Evolutionary conservation across 2,329 filamentous ascomycete species (phyloP), one percentile per base, ranked within the genome.

Genomic region (Alternaria atra): DNA sequence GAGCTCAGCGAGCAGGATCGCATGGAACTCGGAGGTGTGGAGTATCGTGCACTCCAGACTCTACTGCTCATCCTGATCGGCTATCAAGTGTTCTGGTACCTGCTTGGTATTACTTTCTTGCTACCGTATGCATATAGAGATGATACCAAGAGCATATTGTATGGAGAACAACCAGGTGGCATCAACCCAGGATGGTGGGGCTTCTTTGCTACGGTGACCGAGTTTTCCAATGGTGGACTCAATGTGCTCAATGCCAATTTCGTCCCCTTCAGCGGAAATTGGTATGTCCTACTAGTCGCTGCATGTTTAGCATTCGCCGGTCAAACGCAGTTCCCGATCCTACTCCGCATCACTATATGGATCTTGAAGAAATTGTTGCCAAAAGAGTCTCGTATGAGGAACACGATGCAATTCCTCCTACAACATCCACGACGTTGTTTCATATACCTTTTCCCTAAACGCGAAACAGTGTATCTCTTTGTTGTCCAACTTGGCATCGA

Each of bases 391-490:
- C 60, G 80, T 0, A 80, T 80, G 48, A 75, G 77, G 2, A 82
- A 84, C 35, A 84, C 84, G 0, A 75, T 89, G 0, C 75, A 79
- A 1, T 90, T 89, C 64, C 78, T 90, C 0, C 82, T 90, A 10
- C 83, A 89, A 52, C 86, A 90, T 71, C 88, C 87, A 0, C 82
- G 87, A 46, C 80, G 88, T 6, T 89, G 87, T 66, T 90, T 87
- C 68, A 89, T 87, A 0, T 86, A 87, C 23, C 79, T 92, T 1
- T 91, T 91, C 65, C 88, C 89, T 0, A 81, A 84, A 3, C 81
- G 84, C 0, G 85, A 86, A 51, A 91, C 89, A 0, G 90, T 88
- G 86, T 90, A 88, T 81, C 81, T 91, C 0, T 76, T 90, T 9
- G 85, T 84, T 48, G 87, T 89, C 61, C 82, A 91, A 6, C 72